A percentile compares a stretch with the other conserved stretches of the same genome.
These are phyloP conservation scores for Trypanosoma rangeli DNA, from an alignment of 208 protist genomes.

Conservation along the genomic window DNA sequence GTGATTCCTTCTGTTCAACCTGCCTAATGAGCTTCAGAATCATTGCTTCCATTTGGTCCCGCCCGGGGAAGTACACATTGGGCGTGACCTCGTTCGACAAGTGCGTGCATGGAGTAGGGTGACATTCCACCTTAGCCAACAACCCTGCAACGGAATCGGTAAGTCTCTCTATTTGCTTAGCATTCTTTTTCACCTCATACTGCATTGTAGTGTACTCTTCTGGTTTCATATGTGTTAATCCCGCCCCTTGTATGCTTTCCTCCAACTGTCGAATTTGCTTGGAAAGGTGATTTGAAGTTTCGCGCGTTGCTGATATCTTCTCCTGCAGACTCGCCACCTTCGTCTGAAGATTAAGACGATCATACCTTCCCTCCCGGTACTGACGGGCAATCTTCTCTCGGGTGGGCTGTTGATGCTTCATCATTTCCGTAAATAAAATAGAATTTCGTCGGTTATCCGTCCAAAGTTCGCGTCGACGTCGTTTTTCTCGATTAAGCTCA, in stretches of 20 bases:
- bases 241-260: conserved; percentile 28
- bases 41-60: conserved; percentile 15
- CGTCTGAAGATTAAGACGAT: conserved; percentile 40
- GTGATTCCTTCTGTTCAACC: conserved; percentile 16
- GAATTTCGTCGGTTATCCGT: conserved; percentile 62
- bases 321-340: conserved; percentile 38
- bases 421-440: conserved; percentile 58
- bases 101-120: neutral
- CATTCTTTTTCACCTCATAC: conserved; percentile 30
- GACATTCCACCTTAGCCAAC: neutral
- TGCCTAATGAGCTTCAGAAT: conserved; percentile 7
- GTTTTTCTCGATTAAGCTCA: conserved; percentile 42
- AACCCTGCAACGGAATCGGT: neutral
- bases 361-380: conserved; percentile 72
- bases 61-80: conserved; percentile 19
- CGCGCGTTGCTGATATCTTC: conserved; percentile 33
- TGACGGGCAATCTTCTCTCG: conserved; percentile 51
- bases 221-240: conserved; percentile 35
- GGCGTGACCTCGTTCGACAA: conserved; percentile 3
- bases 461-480: conserved; percentile 39
- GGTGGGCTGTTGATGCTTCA: conserved; percentile 34
- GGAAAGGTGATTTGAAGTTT: conserved; percentile 32
- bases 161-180: conserved; percentile 19
- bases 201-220: conserved; percentile 60
- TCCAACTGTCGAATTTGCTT: conserved; percentile 48